These are phyloP conservation scores for Teratosphaeria destructans DNA, from an alignment of 2,329 filamentous ascomycete genomes.

Conservation along the genomic window DNA sequence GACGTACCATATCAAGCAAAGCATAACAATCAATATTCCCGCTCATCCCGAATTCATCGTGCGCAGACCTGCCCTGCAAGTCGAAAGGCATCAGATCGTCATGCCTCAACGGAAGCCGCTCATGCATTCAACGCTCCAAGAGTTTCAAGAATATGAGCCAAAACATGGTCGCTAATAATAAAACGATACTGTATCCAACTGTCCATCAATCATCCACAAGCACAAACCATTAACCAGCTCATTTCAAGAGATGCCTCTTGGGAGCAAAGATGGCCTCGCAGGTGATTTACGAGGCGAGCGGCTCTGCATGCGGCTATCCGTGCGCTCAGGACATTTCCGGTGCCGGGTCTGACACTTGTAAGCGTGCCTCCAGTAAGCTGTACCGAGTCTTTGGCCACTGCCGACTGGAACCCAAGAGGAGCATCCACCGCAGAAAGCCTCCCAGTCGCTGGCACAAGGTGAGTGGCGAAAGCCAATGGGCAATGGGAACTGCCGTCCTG, in stretches of 20 bases:
- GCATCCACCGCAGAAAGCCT: constrained; percentile 67
- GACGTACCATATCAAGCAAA: background rate
- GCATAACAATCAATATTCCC: background rate
- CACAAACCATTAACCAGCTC: background rate
- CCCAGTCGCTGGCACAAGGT: constrained; percentile 72
- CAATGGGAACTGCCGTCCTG: constrained; percentile 66
- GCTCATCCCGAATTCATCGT: background rate
- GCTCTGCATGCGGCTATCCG: background rate
- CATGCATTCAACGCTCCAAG: constrained; percentile 11
- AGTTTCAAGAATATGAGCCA: constrained; percentile 10
- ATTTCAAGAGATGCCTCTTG: background rate
- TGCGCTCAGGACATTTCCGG: constrained; percentile 2
- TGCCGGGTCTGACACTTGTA: constrained; percentile 49
- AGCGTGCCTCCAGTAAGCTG: constrained; percentile 80
- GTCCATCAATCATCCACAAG: background rate
- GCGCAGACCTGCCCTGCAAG: background rate
- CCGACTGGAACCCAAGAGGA: constrained; percentile 72
- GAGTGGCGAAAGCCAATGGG: constrained; percentile 68
- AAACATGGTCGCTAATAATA: background rate
- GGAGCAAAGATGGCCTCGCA: background rate
- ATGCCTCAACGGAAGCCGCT: background rate
- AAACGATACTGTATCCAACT: background rate
- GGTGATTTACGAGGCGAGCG: constrained; percentile 6
- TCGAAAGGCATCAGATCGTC: background rate
- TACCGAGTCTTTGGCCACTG: constrained; percentile 85